phyloP scores from a whole-genome alignment of 106 monocot genomes.

The Acorus calamus region DNA sequence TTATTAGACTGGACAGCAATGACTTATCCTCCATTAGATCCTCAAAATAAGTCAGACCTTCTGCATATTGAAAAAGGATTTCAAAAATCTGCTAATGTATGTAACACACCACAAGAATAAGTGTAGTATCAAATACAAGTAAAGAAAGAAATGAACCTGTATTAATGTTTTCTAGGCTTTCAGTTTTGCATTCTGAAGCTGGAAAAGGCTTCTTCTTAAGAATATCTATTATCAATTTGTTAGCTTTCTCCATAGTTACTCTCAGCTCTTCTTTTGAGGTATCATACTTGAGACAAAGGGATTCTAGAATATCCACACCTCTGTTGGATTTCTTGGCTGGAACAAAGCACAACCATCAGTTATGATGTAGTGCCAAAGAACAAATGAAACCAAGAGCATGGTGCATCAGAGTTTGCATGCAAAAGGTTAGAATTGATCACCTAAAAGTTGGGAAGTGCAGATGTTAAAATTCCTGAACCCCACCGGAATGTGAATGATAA shows the following conservation, averaged over 20 bases:
- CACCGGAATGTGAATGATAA: not conserved
- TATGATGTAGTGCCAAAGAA: not conserved
- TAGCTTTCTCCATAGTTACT: not conserved
- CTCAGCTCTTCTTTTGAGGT: not conserved
- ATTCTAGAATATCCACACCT: not conserved
- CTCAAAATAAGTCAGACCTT: not conserved
- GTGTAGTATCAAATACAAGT: too few relatives aligned
- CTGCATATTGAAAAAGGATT: not conserved
- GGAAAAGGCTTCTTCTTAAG: not conserved
- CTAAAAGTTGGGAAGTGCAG: not conserved
- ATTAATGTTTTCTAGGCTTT: not conserved
- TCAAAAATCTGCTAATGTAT: too few relatives aligned
- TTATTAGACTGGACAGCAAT: not conserved
- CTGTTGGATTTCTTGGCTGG: not conserved
- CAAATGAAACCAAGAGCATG: not conserved
- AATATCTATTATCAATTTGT: not conserved
- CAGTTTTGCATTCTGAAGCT: not conserved
- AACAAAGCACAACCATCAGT: not conserved
- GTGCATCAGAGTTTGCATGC: not conserved
- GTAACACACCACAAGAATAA: too few relatives aligned
- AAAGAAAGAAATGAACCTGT: too few relatives aligned
- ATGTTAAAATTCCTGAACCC: not conserved
- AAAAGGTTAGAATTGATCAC: not conserved
- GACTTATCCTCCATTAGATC: not conserved
- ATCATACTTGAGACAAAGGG: not conserved